These are phyloP conservation scores for Tetrahymena malaccensis DNA, from an alignment of 73 alveolate genomes.

Conservation along the genomic window DNA sequence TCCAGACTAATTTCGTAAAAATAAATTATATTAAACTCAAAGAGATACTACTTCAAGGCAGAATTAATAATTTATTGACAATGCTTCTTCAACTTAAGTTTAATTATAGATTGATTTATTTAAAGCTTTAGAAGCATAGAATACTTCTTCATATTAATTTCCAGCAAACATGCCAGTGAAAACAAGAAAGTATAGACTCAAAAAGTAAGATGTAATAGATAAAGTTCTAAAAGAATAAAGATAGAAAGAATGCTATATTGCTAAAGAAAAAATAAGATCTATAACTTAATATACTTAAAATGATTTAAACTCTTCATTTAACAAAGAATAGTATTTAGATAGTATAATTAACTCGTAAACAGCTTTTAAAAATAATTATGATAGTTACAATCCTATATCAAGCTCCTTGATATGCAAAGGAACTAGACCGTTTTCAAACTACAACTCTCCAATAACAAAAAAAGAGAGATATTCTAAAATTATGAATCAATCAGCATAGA, in stretches of 20 bases:
- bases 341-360: not conserved
- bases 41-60: not conserved
- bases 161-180: not conserved
- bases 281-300: not conserved
- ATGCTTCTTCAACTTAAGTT: not conserved
- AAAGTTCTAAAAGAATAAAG: not conserved
- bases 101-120: not conserved
- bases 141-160: not conserved
- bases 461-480: not conserved
- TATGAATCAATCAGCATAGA: not conserved
- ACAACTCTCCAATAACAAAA: not conserved
- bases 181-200: not conserved
- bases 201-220: not conserved
- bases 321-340: not conserved
- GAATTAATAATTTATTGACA: not conserved
- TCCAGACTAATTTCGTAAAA: not conserved
- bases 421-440: not conserved
- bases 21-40: not conserved
- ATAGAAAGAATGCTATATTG: not conserved
- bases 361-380: not conserved
- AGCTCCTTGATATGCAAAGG: not conserved
- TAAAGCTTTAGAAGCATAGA: not conserved
- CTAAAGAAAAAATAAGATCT: not conserved
- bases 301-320: not conserved
- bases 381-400: not conserved